Percentiles rank a stretch among this genome's conserved stretches.
These are phyloP conservation scores for Leptoxyphium fumago DNA, from an alignment of 2,329 filamentous ascomycete genomes.

Conservation along the genomic window DNA sequence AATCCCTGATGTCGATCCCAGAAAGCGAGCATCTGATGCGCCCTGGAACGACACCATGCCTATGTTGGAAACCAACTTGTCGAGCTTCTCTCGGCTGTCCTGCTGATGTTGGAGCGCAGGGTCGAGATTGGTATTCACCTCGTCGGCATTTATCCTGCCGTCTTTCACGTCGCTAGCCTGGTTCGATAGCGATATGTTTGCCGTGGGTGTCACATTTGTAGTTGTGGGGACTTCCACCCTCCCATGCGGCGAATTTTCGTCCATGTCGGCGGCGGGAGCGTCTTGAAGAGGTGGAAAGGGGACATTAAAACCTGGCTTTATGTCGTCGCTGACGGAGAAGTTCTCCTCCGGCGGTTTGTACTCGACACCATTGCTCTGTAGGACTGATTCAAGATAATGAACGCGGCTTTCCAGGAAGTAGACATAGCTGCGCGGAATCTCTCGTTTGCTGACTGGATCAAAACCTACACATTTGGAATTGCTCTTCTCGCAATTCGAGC, in stretches of 20 bases:
- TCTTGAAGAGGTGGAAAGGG: slow-evolving; percentile 13
- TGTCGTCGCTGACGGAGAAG: slow-evolving; percentile 35
- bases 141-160: background rate
- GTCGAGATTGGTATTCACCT: slow-evolving; percentile 8
- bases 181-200: background rate
- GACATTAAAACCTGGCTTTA: slow-evolving; percentile 22
- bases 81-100: slow-evolving; percentile 46
- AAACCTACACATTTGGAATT: slow-evolving; percentile 84
- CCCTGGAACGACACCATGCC: slow-evolving; percentile 67
- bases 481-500: slow-evolving; percentile 86
- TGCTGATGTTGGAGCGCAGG: slow-evolving; percentile 24
- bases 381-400: slow-evolving; percentile 63
- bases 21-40: slow-evolving; percentile 61
- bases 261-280: background rate
- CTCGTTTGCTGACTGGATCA: slow-evolving; percentile 89
- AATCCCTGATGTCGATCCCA: slow-evolving; percentile 77
- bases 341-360: slow-evolving; percentile 54
- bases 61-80: slow-evolving; percentile 54
- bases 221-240: background rate
- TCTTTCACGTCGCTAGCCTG: background rate
- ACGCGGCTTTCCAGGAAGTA: slow-evolving; percentile 86
- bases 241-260: background rate
- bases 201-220: too few species aligned
- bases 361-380: slow-evolving; percentile 52
- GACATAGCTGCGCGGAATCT: slow-evolving; percentile 80